Base-by-base conservation (phyloP, 2,329 filamentous ascomycete species). In the Fusarium albidum region DNA sequence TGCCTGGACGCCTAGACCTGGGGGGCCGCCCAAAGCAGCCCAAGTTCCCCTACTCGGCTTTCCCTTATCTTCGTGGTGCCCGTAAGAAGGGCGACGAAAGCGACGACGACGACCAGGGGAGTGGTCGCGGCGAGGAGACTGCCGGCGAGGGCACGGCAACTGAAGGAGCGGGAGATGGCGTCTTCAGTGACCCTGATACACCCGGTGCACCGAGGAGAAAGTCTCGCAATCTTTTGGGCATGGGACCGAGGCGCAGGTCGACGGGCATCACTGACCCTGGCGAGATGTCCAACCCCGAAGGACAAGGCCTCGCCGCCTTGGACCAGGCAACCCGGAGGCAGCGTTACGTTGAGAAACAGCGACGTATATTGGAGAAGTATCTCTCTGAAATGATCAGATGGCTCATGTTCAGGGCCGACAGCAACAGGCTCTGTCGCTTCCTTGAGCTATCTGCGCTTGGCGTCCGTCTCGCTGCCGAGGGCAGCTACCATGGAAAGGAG, bases 401-500 rank as follows among this genome's bases (percentile, higher is more conserved):
- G 84, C 86, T 99, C 66, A 98, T 99, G 75, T 99, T 99, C 76
- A 86, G 94, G 38, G 88, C 95, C 7, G 94, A 98, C 73, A 97
- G 92, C 75, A 98, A 97, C 68, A 87, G 95, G 9, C 80, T 99
- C 5, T 99, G 95, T 76, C 95, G 96, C 61, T 99, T 99, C 71
- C 79, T 99, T 3, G 95, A 99, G 71, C 79, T 99, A 9, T 99
- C 95, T 15, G 94, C 96, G 1, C 81, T 99, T 6, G 95, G 95
- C 17, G 92, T 99, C 42, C 88, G 96, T 40, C 83, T 99, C 42
- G 95, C 95, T 18, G 92, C 94, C 1, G 96, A 99, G 73, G 93
- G 92, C 25, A 96, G 93, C 66, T 98, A 97, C 67, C 95, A 99
- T 69, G 96, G 95, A 53, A 99, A 99, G 73, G 96, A 99, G 74